These are phyloP conservation scores for Yamadazyma siamensis DNA, from an alignment of 1,139 yeast species.

Conservation along the genomic window DNA sequence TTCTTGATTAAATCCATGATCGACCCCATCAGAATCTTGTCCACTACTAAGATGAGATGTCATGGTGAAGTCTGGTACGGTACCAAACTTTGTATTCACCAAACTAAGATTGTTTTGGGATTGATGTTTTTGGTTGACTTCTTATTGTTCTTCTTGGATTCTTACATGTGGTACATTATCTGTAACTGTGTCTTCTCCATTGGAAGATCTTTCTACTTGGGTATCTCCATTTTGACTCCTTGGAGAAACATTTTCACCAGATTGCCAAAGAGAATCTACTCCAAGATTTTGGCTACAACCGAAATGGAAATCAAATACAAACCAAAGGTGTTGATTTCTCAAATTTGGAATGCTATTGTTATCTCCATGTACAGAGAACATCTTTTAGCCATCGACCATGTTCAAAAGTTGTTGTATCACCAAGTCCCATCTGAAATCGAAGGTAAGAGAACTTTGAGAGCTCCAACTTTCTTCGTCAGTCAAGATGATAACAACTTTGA, in stretches of 20 bases:
- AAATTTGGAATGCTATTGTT: constrained; percentile 98
- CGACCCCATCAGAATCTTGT: constrained; percentile 82
- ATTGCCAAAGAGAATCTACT: constrained; percentile 96
- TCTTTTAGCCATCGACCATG: constrained; percentile 94
- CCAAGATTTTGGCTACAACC: constrained; percentile 94
- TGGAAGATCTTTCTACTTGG: constrained; percentile 96
- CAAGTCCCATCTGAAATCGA: constrained; percentile 97
- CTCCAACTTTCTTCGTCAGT: constrained; percentile 96
- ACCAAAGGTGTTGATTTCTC: constrained; percentile 96
- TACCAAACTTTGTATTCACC: constrained; percentile 70
- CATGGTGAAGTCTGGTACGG: constrained; percentile 91
- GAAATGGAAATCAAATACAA: constrained; percentile 99
- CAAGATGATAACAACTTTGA: constrained; percentile 95
- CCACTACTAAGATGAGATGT: constrained; percentile 48
- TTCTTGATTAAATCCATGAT: constrained; percentile 86
- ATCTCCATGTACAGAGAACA: constrained; percentile 99
- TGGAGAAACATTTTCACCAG: constrained; percentile 99
- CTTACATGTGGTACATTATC: constrained; percentile 97
- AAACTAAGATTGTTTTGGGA: constrained; percentile 84
- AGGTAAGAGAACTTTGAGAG: constrained; percentile 97
- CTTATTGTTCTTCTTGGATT: constrained; percentile 95
- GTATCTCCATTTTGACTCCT: constrained; percentile 97
- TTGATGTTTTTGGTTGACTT: constrained; percentile 90
- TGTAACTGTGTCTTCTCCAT: constrained; percentile 93
- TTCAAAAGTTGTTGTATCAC: constrained; percentile 92